Evolutionary conservation across 2,329 filamentous ascomycete species (phyloP), one percentile per base, ranked within the genome.

Genomic region (Fusarium sp.): DNA sequence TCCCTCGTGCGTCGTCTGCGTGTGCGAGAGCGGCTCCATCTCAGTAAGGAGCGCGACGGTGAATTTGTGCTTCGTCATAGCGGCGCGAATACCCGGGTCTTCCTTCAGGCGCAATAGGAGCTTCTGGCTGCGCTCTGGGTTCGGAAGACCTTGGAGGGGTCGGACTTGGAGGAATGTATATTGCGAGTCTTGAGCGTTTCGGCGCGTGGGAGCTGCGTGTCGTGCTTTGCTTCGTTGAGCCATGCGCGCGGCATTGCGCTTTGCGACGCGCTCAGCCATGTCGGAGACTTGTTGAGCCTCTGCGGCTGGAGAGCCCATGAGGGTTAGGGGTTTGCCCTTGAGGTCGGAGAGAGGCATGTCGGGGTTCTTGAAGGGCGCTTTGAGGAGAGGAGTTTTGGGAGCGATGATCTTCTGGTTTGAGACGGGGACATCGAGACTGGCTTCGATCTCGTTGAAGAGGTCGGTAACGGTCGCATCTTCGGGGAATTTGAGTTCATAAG

Each of bases 1-100:
- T 46, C 88, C 87, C 74, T 96, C 91, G 75, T 93, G 91, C 5
- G 88, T 92, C 2, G 83, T 79, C 66, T 86, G 78, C 1, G 95
- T 98, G 79, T 98, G 90, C 71, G 91, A 87, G 0, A 91, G 85
- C 0, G 96, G 96, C 74, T 99, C 92, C 95, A 99, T 98, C 81
- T 99, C 96, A 0, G 95, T 98, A 26, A 99, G 85, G 5, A 98
- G 80, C 0, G 91, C 91, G 1, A 99, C 96, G 20, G 87, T 88
- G 83, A 97, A 98, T 68, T 90, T 88, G 82, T 97, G 95, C 73
- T 90, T 90, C 17, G 87, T 84, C 96, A 99, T 99, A 1, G 90
- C 87, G 1, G 91, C 85, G 68, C 90, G 90, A 80, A 99, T 95
- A 9, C 96, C 96, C 0, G 93, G 90, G 78, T 99, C 96, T 64